phyloP scores from a whole-genome alignment of 805 yeast genomes.

The Tetrapisispora nanseiensis region DNA sequence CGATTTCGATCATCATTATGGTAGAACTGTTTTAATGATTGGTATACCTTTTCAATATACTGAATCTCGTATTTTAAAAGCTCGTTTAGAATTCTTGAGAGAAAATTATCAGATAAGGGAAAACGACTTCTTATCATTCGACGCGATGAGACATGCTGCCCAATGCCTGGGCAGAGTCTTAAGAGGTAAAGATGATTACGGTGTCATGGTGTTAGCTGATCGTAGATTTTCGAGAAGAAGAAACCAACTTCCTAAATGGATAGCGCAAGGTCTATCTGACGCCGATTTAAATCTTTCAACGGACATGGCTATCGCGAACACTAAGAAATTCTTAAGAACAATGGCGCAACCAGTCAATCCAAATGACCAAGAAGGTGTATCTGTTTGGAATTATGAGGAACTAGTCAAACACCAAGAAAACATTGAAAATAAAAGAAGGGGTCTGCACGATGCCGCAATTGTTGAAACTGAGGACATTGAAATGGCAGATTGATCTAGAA shows the following conservation, averaged over 20 bases:
- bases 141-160: conserved; percentile 99
- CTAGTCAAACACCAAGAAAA: conserved; percentile 44
- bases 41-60: conserved; percentile 99
- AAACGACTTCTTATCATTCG: conserved; percentile 90
- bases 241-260: conserved; percentile 92
- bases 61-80: conserved; percentile 90
- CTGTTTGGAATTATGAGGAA: conserved; percentile 82
- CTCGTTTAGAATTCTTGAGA: conserved; percentile 84
- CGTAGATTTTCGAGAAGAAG: conserved; percentile 81
- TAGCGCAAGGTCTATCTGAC: conserved; percentile 82
- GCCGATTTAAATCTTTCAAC: conserved; percentile 89
- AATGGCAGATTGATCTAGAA: not conserved
- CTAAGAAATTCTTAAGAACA: conserved; percentile 82
- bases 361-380: conserved; percentile 85
- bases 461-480: conserved; percentile 11
- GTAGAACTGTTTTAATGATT: conserved; percentile 94
- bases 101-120: conserved; percentile 90
- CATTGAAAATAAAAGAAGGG: conserved; percentile 9
- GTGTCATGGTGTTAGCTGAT: conserved; percentile 96
- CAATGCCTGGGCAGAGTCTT: conserved; percentile 95
- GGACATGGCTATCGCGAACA: conserved; percentile 94
- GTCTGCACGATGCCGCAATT: conserved; percentile 2
- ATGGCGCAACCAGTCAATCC: conserved; percentile 91
- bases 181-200: conserved; percentile 97
- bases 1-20: conserved; percentile 98